Evolutionary conservation across 331 rosid genomes (phyloP).

Genomic region (Quercus phellos): DNA sequence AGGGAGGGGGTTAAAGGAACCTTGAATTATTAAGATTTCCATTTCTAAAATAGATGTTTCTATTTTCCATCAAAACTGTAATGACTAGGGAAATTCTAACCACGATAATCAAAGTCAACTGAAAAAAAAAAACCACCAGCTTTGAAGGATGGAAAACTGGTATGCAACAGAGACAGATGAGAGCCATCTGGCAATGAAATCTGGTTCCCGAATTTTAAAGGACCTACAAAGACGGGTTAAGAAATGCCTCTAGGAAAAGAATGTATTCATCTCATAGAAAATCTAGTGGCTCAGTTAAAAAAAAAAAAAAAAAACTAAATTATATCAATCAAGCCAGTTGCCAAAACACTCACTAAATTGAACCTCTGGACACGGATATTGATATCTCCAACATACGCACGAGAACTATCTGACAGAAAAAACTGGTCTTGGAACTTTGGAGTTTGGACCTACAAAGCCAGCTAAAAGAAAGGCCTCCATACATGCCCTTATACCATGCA

Average conservation of each 20-base stretch:
- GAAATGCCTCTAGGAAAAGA: neutral
- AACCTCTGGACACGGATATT: neutral
- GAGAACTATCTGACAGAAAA: neutral
- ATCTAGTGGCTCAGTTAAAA: neutral
- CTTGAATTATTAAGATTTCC: neutral
- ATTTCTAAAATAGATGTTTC: neutral
- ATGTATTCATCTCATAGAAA: neutral
- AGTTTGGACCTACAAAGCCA: neutral
- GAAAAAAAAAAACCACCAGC: neutral
- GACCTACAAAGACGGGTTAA: neutral
- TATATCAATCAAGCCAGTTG: neutral
- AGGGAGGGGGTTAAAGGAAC: neutral
- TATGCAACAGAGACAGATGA: neutral
- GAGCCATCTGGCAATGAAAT: neutral
- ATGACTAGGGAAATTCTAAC: neutral
- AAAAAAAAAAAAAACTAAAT: neutral
- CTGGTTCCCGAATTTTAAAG: neutral
- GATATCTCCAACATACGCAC: neutral
- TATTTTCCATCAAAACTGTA: neutral
- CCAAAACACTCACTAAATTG: neutral
- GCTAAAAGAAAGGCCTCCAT: neutral
- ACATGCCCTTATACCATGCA: conserved; percentile 9
- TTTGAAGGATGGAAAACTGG: neutral
- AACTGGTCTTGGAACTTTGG: neutral
- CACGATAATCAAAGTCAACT: neutral